Percentiles rank a stretch among this genome's conserved stretches.
Evolutionary conservation across 345 rosid species (phyloP).

Genomic region (Lumnitzera racemosa): DNA sequence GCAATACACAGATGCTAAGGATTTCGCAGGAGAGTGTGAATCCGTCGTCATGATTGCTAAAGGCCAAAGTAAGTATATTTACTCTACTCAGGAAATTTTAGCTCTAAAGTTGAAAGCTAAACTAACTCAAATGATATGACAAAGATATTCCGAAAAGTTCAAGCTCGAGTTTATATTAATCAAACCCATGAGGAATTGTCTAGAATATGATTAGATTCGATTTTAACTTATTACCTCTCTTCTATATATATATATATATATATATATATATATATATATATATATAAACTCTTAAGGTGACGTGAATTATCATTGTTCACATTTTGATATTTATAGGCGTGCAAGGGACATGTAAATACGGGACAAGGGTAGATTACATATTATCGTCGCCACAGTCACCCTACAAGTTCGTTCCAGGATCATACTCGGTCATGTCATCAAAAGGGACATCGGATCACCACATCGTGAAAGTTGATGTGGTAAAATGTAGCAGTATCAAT

Average conservation of each 20-base stretch:
- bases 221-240: too few relatives aligned
- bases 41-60: constrained; percentile 85
- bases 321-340: constrained; percentile 43
- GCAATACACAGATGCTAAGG: constrained; percentile 78
- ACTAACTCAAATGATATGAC: too few relatives aligned
- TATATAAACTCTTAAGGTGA: too few relatives aligned
- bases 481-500: constrained; percentile 15
- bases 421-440: constrained; percentile 80
- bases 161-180: too few relatives aligned
- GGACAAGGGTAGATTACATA: constrained; percentile 86
- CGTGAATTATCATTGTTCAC: too few relatives aligned
- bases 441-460: constrained; percentile 98
- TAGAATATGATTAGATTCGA: too few relatives aligned
- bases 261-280: too few relatives aligned
- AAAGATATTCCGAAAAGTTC: too few relatives aligned
- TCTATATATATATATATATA: too few relatives aligned
- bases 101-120: too few relatives aligned
- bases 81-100: too few relatives aligned
- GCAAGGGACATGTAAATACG: constrained; percentile 96
- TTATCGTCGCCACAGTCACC: constrained; percentile 72
- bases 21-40: constrained; percentile 88
- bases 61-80: constrained; percentile 64
- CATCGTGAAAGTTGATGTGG: constrained; percentile 76
- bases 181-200: too few relatives aligned
- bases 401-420: constrained; percentile 72